Evolutionary conservation across 176 grass and related monocot genomes (phyloP).

Genomic region (Paspalum vaginatum): DNA sequence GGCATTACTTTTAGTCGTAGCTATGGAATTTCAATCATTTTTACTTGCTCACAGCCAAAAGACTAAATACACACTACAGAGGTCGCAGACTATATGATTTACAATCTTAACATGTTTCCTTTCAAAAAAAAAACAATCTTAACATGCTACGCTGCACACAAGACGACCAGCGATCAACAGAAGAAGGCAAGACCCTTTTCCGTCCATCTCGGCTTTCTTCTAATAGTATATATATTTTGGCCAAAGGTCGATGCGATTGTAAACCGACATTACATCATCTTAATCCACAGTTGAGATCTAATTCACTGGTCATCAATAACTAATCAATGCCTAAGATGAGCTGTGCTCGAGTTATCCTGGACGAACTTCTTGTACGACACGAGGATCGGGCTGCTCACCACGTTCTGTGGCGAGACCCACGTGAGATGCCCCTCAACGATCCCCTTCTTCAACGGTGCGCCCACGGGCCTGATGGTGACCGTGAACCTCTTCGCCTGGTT

Average conservation of each 20-base stretch:
- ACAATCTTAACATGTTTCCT: no score
- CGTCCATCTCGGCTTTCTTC: no score
- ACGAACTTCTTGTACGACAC: conserved; percentile 43
- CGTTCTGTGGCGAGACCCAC: conserved; percentile 58
- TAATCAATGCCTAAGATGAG: neutral
- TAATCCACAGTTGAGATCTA: neutral
- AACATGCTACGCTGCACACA: no score
- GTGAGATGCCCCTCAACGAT: conserved; percentile 60
- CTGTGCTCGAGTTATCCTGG: neutral
- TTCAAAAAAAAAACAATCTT: no score
- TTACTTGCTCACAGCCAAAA: no score
- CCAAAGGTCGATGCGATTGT: neutral
- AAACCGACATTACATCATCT: neutral
- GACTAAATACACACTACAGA: no score
- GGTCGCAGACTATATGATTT: no score
- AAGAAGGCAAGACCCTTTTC: no score
- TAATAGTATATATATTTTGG: no score
- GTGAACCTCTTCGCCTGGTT: conserved; percentile 60
- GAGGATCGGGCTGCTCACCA: conserved; percentile 66
- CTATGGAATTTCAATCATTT: no score
- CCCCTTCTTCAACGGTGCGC: neutral
- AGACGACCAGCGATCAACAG: no score
- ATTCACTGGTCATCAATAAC: neutral
- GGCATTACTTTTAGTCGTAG: no score
- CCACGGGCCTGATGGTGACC: conserved; percentile 43